Percentiles rank a stretch among this genome's conserved stretches.
Conservation (phyloP, 73 alveolate genomes). For the Stentor coeruleus region DNA sequence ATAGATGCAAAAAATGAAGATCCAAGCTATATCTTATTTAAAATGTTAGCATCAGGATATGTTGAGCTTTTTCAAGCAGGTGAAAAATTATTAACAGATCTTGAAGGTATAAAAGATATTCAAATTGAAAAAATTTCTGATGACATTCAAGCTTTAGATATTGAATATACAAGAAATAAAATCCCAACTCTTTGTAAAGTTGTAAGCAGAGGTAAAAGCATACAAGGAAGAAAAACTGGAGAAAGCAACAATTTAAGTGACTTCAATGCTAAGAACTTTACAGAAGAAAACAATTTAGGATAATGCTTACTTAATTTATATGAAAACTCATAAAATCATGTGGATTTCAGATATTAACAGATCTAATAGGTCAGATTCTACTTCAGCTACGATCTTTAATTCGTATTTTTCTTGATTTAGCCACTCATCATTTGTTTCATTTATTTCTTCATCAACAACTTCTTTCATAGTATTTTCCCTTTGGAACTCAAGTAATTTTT, state of each 20-base stretch:
- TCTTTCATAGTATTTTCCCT: neutral
- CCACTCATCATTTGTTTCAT: neutral
- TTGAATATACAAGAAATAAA: neutral
- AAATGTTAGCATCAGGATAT: neutral
- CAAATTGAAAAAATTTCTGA: constrained; percentile 4
- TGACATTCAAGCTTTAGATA: neutral
- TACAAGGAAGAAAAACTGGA: no score
- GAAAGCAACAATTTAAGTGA: no score
- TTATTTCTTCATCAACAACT: neutral
- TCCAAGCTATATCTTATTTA: neutral
- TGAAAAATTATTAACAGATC: constrained; percentile 9
- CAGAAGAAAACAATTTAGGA: no score
- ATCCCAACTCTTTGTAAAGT: neutral
- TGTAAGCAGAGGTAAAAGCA: neutral
- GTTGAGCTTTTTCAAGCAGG: neutral
- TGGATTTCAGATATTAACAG: no score
- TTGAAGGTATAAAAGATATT: neutral
- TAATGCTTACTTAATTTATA: no score
- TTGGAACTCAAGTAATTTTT: neutral
- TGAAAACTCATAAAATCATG: no score
- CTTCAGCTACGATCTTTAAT: neutral
- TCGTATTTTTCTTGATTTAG: neutral
- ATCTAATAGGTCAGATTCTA: no score
- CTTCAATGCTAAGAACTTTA: no score
- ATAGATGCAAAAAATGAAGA: constrained; percentile 10